A percentile compares a stretch with the other conserved stretches of the same genome.
These are phyloP conservation scores for Linaria vulgaris DNA, from an alignment of 257 asterid species.

Conservation along the genomic window DNA sequence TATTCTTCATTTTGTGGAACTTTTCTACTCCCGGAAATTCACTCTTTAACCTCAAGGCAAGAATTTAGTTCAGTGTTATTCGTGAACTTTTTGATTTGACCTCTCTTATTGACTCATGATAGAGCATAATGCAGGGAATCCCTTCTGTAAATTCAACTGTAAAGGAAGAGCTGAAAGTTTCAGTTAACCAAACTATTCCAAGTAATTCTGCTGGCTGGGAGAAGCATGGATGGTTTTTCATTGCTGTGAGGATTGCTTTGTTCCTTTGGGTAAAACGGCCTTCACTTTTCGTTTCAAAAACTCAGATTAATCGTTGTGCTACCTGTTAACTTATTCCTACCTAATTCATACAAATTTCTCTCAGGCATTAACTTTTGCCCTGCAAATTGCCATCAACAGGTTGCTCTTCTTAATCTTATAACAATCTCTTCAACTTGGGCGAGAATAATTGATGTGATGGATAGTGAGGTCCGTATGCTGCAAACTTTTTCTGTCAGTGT, in stretches of 20 bases:
- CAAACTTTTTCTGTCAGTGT: slow-evolving; percentile 21
- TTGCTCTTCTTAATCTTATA: slow-evolving; percentile 93
- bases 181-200: slow-evolving; percentile 39
- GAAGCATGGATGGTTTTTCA: slow-evolving; percentile 75
- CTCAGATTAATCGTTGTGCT: slow-evolving; percentile 11
- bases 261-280: slow-evolving; percentile 83
- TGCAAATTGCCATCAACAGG: slow-evolving; percentile 43
- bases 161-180: slow-evolving; percentile 73
- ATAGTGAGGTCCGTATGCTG: slow-evolving; percentile 72
- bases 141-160: slow-evolving; percentile 44
- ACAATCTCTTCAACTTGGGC: slow-evolving; percentile 99
- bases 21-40: slow-evolving; percentile 72
- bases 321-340: slow-evolving; percentile 1
- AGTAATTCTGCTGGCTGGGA: slow-evolving; percentile 58
- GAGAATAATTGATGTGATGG: slow-evolving; percentile 95
- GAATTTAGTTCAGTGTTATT: slow-evolving; percentile 22
- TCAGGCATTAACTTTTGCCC: slow-evolving; percentile 10
- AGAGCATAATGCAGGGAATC: slow-evolving; percentile 47
- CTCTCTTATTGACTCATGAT: slow-evolving; percentile 10
- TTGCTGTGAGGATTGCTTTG: slow-evolving; percentile 74
- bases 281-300: slow-evolving; percentile 23
- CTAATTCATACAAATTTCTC: slow-evolving; percentile 3
- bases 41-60: slow-evolving; percentile 54
- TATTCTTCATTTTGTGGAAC: slow-evolving; percentile 77
- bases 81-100: slow-evolving; percentile 17